Evolutionary conservation across 2,329 filamentous ascomycete species (phyloP), one percentile per base, ranked within the genome.

Genomic region (Tetracladium maxilliforme): DNA sequence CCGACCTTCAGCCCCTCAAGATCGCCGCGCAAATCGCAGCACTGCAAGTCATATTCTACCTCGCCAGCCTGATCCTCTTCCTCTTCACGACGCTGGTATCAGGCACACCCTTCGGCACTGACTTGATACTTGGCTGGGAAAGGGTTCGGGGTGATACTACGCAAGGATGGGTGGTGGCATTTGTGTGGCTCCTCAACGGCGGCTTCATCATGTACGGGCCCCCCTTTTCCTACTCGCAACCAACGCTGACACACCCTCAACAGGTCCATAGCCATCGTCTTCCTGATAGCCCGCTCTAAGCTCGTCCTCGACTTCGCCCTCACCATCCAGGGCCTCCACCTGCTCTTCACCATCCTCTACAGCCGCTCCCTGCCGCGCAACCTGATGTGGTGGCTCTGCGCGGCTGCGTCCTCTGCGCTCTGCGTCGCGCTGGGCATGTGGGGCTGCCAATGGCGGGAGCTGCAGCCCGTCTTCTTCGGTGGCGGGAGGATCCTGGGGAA

Each of bases 301-400:
- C 77, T 95, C 32, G 80, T 95, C 25, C 83, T 83, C 37, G 90
- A 98, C 53, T 98, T 95, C 48, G 81, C 83, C 16, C 58, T 94
- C 14, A 93, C 87, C 3, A 67, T 94, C 11, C 83, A 92, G 54
- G 67, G 80, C 47, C 58, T 93, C 21, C 81, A 93, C 47, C 66
- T 93, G 26, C 35, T 90, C 40, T 51, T 82, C 40, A 80, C 81
- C 15, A 75, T 73, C 12, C 48, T 93, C 17, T 93, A 92, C 51
- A 76, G 80, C 4, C 71, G 72, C 41, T 64, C 69, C 7, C 46
- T 95, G 15, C 90, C 90, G 2, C 61, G 65, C 7, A 75, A 87
- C 47, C 54, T 71, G 34, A 76, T 92, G 41, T 98, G 90, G 90
- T 98, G 90, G 87, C 57, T 54, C 3, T 48, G 80, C 2, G 73